Conservation (phyloP, 352 stramenopile species). For the Elongisporangium prolatum region DNA sequence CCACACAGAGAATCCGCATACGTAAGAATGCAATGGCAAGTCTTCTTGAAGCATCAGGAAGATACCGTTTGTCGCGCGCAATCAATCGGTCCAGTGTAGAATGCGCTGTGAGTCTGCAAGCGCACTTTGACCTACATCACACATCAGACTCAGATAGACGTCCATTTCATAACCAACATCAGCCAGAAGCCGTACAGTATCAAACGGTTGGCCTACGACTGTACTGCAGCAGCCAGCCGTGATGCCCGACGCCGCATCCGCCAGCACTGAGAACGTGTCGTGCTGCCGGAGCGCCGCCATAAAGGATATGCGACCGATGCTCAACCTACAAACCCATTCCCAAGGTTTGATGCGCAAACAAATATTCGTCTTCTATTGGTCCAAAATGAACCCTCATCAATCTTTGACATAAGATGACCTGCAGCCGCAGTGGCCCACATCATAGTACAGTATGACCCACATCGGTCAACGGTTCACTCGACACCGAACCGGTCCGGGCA, state of each 20-base stretch:
- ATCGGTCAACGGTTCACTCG: neutral
- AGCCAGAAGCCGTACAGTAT: constrained; percentile 22
- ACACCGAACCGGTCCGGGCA: neutral
- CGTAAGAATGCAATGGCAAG: neutral
- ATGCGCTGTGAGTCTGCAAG: constrained; percentile 46
- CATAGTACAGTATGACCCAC: neutral
- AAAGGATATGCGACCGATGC: constrained; percentile 3
- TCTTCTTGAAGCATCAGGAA: too few relatives aligned
- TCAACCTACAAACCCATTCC: neutral
- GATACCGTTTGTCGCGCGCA: constrained; percentile 37
- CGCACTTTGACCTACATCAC: constrained; percentile 54
- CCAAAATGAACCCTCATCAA: neutral
- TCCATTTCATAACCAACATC: neutral
- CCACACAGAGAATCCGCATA: neutral
- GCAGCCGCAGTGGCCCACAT: too few relatives aligned
- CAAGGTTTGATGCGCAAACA: neutral
- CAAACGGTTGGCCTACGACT: constrained; percentile 56
- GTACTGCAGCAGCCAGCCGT: constrained; percentile 46
- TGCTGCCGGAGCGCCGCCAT: constrained; percentile 18
- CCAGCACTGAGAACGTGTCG: constrained; percentile 40
- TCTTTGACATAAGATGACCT: too few relatives aligned
- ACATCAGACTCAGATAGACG: neutral
- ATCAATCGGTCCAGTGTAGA: constrained; percentile 48
- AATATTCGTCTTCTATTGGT: neutral
- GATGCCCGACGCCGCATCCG: constrained; percentile 48